Evolutionary conservation across 1,284 basidiomycete genomes (phyloP).

Genomic region (Porogramme epimiltina): DNA sequence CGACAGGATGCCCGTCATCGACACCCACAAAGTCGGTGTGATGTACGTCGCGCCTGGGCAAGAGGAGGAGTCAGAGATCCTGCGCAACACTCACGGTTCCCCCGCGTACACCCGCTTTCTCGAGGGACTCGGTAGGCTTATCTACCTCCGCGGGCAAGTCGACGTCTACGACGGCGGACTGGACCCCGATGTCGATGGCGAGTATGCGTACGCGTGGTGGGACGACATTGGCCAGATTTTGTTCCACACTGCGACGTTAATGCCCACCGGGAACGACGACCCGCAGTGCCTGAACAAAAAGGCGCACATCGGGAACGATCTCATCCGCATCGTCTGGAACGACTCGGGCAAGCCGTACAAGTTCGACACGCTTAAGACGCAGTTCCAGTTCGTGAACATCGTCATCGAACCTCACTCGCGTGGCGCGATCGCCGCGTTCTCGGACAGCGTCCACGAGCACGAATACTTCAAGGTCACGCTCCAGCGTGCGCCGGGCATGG

Average conservation of each 20-base stretch:
- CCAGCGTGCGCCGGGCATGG: slow-evolving; percentile 85
- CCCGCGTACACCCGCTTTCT: slow-evolving; percentile 94
- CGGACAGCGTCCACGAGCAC: slow-evolving; percentile 77
- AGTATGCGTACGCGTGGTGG: slow-evolving; percentile 99
- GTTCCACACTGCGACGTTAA: slow-evolving; percentile 96
- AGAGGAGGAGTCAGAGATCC: slow-evolving; percentile 82
- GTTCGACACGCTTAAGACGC: slow-evolving; percentile 90
- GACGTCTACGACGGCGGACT: slow-evolving; percentile 96
- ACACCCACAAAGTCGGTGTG: slow-evolving; percentile 96
- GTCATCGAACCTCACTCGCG: slow-evolving; percentile 93
- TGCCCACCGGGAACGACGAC: slow-evolving; percentile 74
- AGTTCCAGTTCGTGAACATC: slow-evolving; percentile 98
- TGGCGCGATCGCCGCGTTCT: slow-evolving; percentile 80
- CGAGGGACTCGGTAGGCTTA: slow-evolving; percentile 85
- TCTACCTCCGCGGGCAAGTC: slow-evolving; percentile 87
- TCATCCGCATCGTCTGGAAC: slow-evolving; percentile 96
- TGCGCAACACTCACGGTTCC: slow-evolving; percentile 91
- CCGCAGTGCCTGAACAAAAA: slow-evolving; percentile 87
- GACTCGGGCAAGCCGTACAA: slow-evolving; percentile 86
- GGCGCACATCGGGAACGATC: slow-evolving; percentile 93
- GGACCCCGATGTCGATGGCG: slow-evolving; percentile 86
- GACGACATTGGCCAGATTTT: slow-evolving; percentile 96
- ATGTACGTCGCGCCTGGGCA: slow-evolving; percentile 96
- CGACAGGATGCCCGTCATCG: slow-evolving; percentile 92
- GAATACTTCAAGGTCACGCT: slow-evolving; percentile 93